Base-by-base conservation (phyloP, 1,139 yeast genomes). In the Yamadazyma trypodendri region DNA sequence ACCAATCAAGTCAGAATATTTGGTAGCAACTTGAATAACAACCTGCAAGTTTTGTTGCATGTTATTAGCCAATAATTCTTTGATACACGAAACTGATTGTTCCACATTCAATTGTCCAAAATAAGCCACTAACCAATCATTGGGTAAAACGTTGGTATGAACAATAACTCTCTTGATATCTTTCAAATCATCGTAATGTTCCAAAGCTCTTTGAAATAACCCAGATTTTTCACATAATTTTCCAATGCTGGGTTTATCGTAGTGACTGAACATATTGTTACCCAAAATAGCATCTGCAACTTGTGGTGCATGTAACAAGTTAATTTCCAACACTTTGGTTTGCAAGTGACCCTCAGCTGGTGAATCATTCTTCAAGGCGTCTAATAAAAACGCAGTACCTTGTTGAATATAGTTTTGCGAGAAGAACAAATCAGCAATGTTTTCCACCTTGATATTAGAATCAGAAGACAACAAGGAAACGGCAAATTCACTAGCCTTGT, bases 281-380 rank as follows among this genome's bases (percentile, higher is more conserved):
- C 97, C 97, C 56, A 92, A 76, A 50, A 92, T 94, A 14, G 99
- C 99, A 66, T 94, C 98, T 31, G 98, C 99, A 40, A 94, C 98
- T 73, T 94, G 98, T 36, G 99, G 99, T 9, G 98, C 98, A 59
- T 90, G 95, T 60, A 87, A 65, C 60, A 94, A 73, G 63, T 94
- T 94, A 51, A 87, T 89, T 65, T 94, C 98, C 52, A 94, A 77
- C 38, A 94, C 81, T 57, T 95, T 81, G 12, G 98, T 94, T 73
- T 94, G 98, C 58, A 94, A 73, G 56, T 89, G 96, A 13, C 97
- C 97, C 58, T 92, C 96, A 45, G 92, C 87, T 36, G 98, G 97
- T 31, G 83, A 75, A 64, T 94, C 96, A 49, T 84, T 88, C 70
- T 92, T 92, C 60, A 94, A 77, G 8, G 97, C 97, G 65, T 94